Conservation (phyloP, 2,329 filamentous ascomycete genomes). For the Aspergillus clavatus region DNA sequence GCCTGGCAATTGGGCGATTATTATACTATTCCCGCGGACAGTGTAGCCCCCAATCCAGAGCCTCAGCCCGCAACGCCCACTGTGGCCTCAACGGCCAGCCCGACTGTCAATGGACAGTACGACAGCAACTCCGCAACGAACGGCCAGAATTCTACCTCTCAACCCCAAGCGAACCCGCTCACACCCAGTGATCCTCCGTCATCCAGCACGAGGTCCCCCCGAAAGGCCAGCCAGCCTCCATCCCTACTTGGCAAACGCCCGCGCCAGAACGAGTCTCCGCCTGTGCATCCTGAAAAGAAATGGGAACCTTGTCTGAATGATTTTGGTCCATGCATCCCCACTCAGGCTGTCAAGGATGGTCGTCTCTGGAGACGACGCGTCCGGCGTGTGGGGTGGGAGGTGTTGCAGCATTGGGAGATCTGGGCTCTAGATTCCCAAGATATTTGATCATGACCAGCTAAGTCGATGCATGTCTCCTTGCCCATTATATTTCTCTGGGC, state of each 20-base stretch:
- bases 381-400: slow-evolving; percentile 37
- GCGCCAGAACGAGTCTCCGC: slow-evolving; percentile 10
- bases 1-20: slow-evolving; percentile 35
- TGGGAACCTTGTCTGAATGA: background rate
- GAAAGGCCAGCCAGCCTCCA: background rate
- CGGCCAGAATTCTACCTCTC: background rate
- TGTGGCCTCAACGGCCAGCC: slow-evolving; percentile 7
- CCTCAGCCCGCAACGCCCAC: slow-evolving; percentile 14
- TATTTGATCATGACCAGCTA: slow-evolving; percentile 17
- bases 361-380: slow-evolving; percentile 31
- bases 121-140: background rate
- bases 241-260: slow-evolving; percentile 20
- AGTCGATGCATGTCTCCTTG: too few species aligned
- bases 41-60: slow-evolving; percentile 3
- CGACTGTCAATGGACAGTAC: slow-evolving; percentile 2
- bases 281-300: background rate
- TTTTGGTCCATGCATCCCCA: slow-evolving; percentile 10
- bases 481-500: too few species aligned
- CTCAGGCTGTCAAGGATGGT: slow-evolving; percentile 12
- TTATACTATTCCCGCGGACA: slow-evolving; percentile 27
- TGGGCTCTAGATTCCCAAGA: slow-evolving; percentile 42
- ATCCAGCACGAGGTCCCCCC: too few species aligned
- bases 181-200: background rate
- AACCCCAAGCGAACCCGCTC: background rate
- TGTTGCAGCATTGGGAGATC: slow-evolving; percentile 41